These are phyloP conservation scores for Coemansia sp. DNA, from an alignment of 192 early-diverging fungal species.

Conservation along the genomic window DNA sequence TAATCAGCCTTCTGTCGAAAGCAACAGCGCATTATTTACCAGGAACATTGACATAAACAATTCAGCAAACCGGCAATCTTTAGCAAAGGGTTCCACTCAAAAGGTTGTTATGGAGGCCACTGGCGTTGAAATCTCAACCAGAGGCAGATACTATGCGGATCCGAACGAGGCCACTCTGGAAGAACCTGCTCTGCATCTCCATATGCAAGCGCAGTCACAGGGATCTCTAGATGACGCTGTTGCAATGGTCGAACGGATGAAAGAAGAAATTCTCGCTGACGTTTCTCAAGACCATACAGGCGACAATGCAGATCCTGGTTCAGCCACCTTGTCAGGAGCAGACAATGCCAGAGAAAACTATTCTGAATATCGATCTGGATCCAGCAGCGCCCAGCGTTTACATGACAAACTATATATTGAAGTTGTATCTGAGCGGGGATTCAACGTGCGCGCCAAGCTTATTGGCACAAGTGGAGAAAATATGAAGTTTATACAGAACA, in stretches of 20 bases:
- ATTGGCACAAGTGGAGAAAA: conserved; percentile 77
- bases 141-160: conserved; percentile 82
- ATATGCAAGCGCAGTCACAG: conserved; percentile 68
- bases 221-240: conserved; percentile 73
- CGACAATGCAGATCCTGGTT: background rate
- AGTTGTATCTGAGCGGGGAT: conserved; percentile 71
- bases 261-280: conserved; percentile 10
- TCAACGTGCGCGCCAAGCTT: conserved; percentile 84
- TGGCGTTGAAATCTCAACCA: conserved; percentile 71
- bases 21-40: conserved; percentile 37
- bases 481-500: conserved; percentile 86
- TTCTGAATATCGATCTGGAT: conserved; percentile 25
- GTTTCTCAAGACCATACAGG: background rate
- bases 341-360: conserved; percentile 32
- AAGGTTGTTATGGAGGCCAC: conserved; percentile 74
- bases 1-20: background rate
- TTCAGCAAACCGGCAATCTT: conserved; percentile 72
- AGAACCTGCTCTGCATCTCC: conserved; percentile 80
- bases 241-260: conserved; percentile 69
- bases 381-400: conserved; percentile 15
- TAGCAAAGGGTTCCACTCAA: conserved; percentile 80
- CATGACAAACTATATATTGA: conserved; percentile 74
- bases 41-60: conserved; percentile 81
- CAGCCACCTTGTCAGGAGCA: conserved; percentile 9
- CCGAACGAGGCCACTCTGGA: conserved; percentile 68